Conservation (phyloP, 371 early-diverging fungal species). For the Apophysomyces variabilis region DNA sequence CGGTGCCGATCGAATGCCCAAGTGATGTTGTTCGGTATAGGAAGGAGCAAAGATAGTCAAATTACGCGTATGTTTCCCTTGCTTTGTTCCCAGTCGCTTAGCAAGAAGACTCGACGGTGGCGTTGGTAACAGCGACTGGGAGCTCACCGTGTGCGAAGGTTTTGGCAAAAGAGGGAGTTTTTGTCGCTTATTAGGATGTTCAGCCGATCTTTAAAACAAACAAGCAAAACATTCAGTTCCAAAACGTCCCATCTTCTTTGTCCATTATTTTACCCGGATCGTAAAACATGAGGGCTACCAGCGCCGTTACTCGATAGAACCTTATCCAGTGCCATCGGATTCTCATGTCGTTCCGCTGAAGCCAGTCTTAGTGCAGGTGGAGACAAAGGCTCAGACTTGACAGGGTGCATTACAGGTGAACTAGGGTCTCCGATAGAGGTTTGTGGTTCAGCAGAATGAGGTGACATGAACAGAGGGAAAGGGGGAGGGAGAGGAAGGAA, state of each 20-base stretch:
- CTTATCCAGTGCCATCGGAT: slow-evolving; percentile 43
- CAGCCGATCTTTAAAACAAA: background rate
- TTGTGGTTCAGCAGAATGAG: slow-evolving; percentile 7
- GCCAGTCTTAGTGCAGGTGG: slow-evolving; percentile 27
- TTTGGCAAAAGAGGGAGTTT: slow-evolving; percentile 29
- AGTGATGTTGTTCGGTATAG: slow-evolving; percentile 51
- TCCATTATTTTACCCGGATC: background rate
- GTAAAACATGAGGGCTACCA: slow-evolving; percentile 22
- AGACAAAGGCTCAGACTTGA: slow-evolving; percentile 44
- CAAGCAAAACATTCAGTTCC: background rate
- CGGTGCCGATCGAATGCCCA: slow-evolving; percentile 60
- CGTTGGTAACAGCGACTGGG: slow-evolving; percentile 36
- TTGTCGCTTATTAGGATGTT: slow-evolving; percentile 13
- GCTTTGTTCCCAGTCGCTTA: slow-evolving; percentile 36
- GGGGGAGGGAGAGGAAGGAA: background rate
- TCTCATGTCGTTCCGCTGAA: slow-evolving; percentile 2
- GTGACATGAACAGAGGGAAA: background rate
- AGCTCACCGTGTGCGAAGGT: slow-evolving; percentile 45
- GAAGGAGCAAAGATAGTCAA: slow-evolving; percentile 64
- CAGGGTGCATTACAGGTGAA: slow-evolving; percentile 12
- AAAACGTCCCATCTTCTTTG: slow-evolving; percentile 3
- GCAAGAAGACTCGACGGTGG: slow-evolving; percentile 31
- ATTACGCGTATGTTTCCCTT: slow-evolving; percentile 57
- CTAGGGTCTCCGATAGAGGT: background rate
- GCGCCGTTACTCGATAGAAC: slow-evolving; percentile 31